Percentiles rank a stretch among this genome's conserved stretches.
These are phyloP conservation scores for Tylopilus plumbeoviolaceoides DNA, from an alignment of 768 basidiomycete species.

Conservation along the genomic window DNA sequence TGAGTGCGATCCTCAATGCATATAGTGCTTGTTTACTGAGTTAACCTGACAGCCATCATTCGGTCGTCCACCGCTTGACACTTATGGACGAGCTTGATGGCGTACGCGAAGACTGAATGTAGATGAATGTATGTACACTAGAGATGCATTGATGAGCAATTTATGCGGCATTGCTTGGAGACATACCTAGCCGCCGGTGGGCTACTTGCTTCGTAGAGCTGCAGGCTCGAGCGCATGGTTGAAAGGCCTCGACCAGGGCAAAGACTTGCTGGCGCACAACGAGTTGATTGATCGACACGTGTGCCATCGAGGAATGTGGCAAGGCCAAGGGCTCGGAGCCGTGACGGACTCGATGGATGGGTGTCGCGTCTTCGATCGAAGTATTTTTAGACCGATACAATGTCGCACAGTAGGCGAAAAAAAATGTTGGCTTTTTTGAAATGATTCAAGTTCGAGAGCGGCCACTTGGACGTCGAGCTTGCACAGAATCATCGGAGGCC, in stretches of 20 bases:
- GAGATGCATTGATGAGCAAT: background rate
- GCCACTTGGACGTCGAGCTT: no score
- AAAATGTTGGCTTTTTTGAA: background rate
- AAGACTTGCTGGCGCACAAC: background rate
- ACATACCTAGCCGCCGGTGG: background rate
- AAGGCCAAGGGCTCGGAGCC: background rate
- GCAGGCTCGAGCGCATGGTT: no score
- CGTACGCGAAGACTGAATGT: background rate
- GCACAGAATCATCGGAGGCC: no score
- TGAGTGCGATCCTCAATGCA: conserved; percentile 12
- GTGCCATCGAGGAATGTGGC: background rate
- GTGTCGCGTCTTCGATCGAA: background rate
- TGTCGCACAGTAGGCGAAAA: no score
- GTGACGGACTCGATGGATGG: background rate
- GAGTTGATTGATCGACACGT: no score
- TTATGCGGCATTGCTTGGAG: background rate
- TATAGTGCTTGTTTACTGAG: conserved; percentile 4
- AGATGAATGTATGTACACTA: background rate
- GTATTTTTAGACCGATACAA: no score
- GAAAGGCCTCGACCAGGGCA: background rate
- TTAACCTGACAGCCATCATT: conserved; percentile 16
- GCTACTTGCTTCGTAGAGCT: no score
- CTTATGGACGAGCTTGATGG: conserved; percentile 19
- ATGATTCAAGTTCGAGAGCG: background rate
- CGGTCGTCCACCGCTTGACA: conserved; percentile 30